Evolutionary conservation across 768 basidiomycete species (phyloP).

Genomic region (Tricholoma bakamatsutake): DNA sequence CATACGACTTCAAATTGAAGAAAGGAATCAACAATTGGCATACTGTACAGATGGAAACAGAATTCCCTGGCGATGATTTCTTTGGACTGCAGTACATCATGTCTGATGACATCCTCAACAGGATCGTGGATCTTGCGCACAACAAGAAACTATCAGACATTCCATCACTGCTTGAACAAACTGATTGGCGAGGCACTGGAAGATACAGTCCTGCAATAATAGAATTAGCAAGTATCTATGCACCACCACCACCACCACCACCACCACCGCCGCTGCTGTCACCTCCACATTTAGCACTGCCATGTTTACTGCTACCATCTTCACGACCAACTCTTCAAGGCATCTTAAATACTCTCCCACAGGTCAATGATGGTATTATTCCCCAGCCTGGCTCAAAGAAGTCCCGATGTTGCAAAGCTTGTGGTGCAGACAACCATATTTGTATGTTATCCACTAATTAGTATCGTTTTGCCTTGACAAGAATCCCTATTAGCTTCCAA

Average conservation of each 20-base stretch:
- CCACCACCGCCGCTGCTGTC: too few relatives aligned
- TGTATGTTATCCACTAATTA: not conserved
- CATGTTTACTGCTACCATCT: not conserved
- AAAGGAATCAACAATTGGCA: constrained; percentile 13
- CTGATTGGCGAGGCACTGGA: constrained; percentile 12
- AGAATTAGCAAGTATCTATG: not conserved
- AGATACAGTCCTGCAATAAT: constrained; percentile 6
- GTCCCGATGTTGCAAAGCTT: not conserved
- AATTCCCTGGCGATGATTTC: constrained; percentile 5
- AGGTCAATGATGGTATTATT: not conserved
- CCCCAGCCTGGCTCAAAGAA: not conserved
- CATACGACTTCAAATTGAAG: constrained; percentile 4
- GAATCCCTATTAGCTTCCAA: not conserved
- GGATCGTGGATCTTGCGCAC: constrained; percentile 22
- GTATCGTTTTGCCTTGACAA: not conserved
- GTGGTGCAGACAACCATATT: not conserved
- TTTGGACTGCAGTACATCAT: constrained; percentile 16
- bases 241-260: not conserved
- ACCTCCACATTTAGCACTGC: not conserved
- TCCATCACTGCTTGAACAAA: constrained; percentile 14
- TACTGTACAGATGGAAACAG: not conserved
- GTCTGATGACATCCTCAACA: constrained; percentile 13
- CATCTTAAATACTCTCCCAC: not conserved
- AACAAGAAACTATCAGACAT: constrained; percentile 11
- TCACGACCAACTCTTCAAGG: not conserved